Percentiles rank a stretch among this genome's conserved stretches.
Evolutionary conservation across 108 stramenopile species (phyloP).

Genomic region (Skeletonema grethae): DNA sequence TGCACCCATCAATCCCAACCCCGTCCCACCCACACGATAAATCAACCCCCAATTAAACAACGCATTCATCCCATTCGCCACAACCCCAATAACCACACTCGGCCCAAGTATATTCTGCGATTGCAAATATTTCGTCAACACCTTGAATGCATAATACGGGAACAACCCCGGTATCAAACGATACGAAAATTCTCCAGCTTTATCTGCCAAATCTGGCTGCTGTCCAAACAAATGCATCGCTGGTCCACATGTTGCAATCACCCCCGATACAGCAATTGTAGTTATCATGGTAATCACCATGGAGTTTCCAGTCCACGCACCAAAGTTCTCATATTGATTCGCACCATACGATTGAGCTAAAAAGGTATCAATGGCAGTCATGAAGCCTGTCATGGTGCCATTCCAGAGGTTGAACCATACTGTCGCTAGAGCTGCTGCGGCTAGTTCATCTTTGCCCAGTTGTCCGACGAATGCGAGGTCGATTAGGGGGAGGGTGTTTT

Average conservation of each 20-base stretch:
- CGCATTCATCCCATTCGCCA: slow-evolving; percentile 49
- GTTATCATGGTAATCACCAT: slow-evolving; percentile 23
- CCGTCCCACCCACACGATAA: slow-evolving; percentile 5
- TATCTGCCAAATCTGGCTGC: slow-evolving; percentile 33
- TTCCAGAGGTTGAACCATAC: slow-evolving; percentile 61
- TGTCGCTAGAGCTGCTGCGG: slow-evolving; percentile 46
- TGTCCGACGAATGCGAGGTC: slow-evolving; percentile 29
- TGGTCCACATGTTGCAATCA: slow-evolving; percentile 44
- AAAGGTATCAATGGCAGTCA: slow-evolving; percentile 52
- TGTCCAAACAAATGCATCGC: slow-evolving; percentile 50
- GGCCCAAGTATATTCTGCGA: slow-evolving; percentile 40
- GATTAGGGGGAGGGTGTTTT: slow-evolving; percentile 45
- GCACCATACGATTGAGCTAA: slow-evolving; percentile 49
- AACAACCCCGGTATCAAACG: slow-evolving; percentile 50
- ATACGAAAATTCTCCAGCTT: slow-evolving; percentile 43
- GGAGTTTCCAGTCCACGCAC: slow-evolving; percentile 42
- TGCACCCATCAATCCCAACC: slow-evolving; percentile 39
- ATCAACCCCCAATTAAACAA: slow-evolving; percentile 53
- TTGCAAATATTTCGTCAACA: slow-evolving; percentile 50
- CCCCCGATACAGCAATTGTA: slow-evolving; percentile 25
- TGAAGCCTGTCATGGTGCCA: slow-evolving; percentile 45
- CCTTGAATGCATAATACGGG: slow-evolving; percentile 49
- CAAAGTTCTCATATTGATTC: slow-evolving; percentile 35
- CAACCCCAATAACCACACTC: slow-evolving; percentile 39
- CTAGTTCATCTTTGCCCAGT: slow-evolving; percentile 48